Base-by-base conservation (phyloP, 2,329 filamentous ascomycete species). In the Canariomyces notabilis region DNA sequence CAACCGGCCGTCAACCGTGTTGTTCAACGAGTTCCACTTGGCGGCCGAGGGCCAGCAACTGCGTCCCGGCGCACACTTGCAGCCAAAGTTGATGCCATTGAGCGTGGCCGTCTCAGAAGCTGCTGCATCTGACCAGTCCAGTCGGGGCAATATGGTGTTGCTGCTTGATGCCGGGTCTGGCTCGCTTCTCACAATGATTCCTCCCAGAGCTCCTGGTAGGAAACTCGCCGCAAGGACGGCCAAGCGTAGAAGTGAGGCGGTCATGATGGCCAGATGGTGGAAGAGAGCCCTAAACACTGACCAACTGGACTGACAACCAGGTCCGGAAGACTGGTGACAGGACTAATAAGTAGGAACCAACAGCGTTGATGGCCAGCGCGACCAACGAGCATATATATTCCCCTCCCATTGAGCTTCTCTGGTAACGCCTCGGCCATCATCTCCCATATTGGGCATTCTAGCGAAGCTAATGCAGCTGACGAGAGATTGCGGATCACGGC, bases 1-100 rank as follows among this genome's bases (percentile, higher is more conserved):
- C 2, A 70, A 59, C 36, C 60, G 62, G 1, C 67, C 67, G 5
- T 58, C 56, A 7, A 68, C 61, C 0, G 63, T 66, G 6, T 52
- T 38, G 50, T 70, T 68, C 18, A 69, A 46, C 2, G 41, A 20
- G 2, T 53, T 50, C 59, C 59, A 61, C 20, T 51, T 46, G 14
- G 19, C 31, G 1, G 40, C 16, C 15, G 48, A 40, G 1, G 57
- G 59, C 59, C 59, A 61, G 46, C 56, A 58, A 9, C 14, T 15
- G 37, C 58, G 50, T 14, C 54, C 56, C 4, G 47, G 48, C 16
- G 52, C 55, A 43, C 57, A 59, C 44, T 59, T 61, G 54, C 60
- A 62, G 41, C 52, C 22, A 48, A 52, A 59, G 6, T 47, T 47
- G 26, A 47, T 38, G 38, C 53, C 53, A 2, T 51, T 33, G 35